Conservation (phyloP, 2,329 filamentous ascomycete genomes). For the Claviceps arundinis region DNA sequence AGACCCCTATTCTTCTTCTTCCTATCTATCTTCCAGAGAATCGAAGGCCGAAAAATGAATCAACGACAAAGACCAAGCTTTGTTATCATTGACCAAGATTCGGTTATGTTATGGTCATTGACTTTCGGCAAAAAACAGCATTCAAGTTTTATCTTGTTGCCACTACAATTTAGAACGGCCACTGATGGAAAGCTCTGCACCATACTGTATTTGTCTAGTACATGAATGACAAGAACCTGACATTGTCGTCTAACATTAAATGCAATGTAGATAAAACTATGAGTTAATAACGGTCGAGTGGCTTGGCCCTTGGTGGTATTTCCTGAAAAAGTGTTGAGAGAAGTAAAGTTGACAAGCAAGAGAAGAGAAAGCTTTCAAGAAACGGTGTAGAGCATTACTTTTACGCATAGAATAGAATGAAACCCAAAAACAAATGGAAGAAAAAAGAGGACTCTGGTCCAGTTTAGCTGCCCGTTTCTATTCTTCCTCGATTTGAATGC, state of each 20-base stretch:
- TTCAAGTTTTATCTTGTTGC: too few species aligned
- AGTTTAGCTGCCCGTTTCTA: not conserved
- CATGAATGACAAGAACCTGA: not conserved
- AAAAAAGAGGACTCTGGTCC: not conserved
- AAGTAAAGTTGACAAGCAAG: not conserved
- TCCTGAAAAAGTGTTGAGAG: not conserved
- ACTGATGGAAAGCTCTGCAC: too few species aligned
- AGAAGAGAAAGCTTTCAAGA: not conserved
- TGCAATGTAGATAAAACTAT: not conserved
- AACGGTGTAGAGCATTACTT: not conserved
- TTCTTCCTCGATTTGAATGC: not conserved
- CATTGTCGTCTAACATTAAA: not conserved
- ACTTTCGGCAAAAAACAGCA: too few species aligned
- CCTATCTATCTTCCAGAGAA: too few species aligned
- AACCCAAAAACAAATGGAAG: not conserved
- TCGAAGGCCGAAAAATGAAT: too few species aligned
- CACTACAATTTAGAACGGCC: too few species aligned
- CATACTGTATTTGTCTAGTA: too few species aligned
- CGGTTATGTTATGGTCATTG: too few species aligned
- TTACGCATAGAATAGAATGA: not conserved
- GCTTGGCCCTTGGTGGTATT: not conserved
- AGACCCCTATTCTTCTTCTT: too few species aligned
- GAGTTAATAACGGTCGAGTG: not conserved
- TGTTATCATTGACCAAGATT: too few species aligned
- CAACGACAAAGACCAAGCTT: too few species aligned